Evolutionary conservation across 768 basidiomycete genomes (phyloP), one percentile per base, ranked within the genome.

Genomic region (Leccinellum luteum): DNA sequence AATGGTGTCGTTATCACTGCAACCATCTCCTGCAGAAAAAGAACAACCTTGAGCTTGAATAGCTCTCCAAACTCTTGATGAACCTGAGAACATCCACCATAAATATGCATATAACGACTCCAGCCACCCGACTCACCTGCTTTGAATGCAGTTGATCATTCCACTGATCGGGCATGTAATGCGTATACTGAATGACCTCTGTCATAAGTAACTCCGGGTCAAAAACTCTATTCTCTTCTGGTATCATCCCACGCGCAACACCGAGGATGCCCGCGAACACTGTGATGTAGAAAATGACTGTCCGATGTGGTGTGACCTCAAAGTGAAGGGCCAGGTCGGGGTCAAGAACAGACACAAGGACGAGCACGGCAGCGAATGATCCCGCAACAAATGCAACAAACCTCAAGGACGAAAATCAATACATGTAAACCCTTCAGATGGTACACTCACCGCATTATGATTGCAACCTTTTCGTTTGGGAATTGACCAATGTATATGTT

Each of bases 401-500:
- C 57, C 94, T 97, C 45, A 44, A 54, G 8, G n/a, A 52, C 47
- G 19, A 54, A 34, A 4, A 32, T 69, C 8, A 48, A 54, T 9
- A 43, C 45, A 6, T 13, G 6, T n/a, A n/a, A 43, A 32, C 44
- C 13, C 15, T 19, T 13, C 51, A 15, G 32, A 62, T 25, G 25
- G 35, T 31, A 52, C 34, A 70, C 86, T 38, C 66, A 95, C 94
- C 94, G 85, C 83, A 95, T 92, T 60, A 94, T 79, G 32, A 97
- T 75, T 0, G 94, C 88, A 19, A 94, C 78, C 67, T 95, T 90
- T 67, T 94, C 94, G 64, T 98, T 98, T 0, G 97, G 97, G 69
- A 97, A 99, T 68, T 98, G 97, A 23, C 93, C 92, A 60, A 98
- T 94, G 70, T 98, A 99, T 80, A 94, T 89, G 70, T 88, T 94